These are phyloP conservation scores for Stygiomarasmius scandens DNA, from an alignment of 1,284 basidiomycete species.

Conservation along the genomic window DNA sequence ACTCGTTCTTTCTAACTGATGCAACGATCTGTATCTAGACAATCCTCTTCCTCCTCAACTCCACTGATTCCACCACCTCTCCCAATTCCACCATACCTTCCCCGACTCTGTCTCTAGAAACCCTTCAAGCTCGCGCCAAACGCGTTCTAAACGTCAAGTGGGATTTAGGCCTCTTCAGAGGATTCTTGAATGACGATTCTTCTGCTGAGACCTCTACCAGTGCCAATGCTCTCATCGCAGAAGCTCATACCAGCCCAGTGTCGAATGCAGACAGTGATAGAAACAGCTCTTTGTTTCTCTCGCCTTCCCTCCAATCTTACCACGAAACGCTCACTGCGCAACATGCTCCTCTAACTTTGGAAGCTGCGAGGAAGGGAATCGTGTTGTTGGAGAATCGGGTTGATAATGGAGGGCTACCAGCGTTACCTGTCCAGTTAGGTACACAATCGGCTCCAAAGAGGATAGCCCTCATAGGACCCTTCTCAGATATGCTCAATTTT, in stretches of 20 bases:
- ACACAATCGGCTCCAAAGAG: conserved; percentile 16
- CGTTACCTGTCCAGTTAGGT: conserved; percentile 10
- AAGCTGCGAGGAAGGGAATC: conserved; percentile 26
- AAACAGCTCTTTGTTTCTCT: conserved; percentile 23
- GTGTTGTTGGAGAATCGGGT: conserved; percentile 30
- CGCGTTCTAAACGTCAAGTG: conserved; percentile 28
- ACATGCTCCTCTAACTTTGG: conserved; percentile 28
- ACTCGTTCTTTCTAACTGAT: conserved; percentile 2
- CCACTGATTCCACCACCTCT: conserved; percentile 22
- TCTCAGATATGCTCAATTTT: conserved; percentile 28
- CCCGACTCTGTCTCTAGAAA: neutral
- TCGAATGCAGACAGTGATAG: neutral
- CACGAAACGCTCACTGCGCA: conserved; percentile 20
- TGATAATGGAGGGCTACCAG: conserved; percentile 24
- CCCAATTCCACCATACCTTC: conserved; percentile 3
- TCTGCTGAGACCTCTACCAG: neutral
- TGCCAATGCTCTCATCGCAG: too few relatives aligned
- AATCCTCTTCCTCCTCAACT: conserved; percentile 5
- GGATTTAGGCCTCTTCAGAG: conserved; percentile 30
- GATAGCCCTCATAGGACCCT: conserved; percentile 30
- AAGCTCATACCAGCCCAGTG: too few relatives aligned
- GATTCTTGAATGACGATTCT: neutral
- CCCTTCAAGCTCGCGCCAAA: conserved; percentile 22
- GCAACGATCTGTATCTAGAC: neutral
- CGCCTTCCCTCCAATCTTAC: conserved; percentile 17